Percentiles rank a stretch among this genome's conserved stretches.
Evolutionary conservation across 225 moss, liverwort and hornwort genomes (phyloP).

Genomic region (Polytrichum formosum): DNA sequence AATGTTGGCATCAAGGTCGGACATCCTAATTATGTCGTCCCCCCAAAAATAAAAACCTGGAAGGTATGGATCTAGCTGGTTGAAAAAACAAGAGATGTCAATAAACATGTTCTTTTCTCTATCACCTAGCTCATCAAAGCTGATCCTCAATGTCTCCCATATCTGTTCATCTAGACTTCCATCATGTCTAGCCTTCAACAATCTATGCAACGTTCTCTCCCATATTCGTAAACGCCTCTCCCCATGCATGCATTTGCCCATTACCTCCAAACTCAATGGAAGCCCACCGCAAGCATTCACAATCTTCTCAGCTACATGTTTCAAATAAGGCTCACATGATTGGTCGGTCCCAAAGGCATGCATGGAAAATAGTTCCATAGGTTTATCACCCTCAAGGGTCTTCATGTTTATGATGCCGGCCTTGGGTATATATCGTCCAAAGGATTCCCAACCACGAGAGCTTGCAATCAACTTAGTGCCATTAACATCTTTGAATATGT

Average conservation of each 20-base stretch:
- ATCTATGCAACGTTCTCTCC: no score
- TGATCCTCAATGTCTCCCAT: constrained; percentile 4
- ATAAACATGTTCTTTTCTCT: constrained; percentile 1
- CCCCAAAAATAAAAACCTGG: no score
- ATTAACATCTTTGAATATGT: neutral
- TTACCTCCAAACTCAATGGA: no score
- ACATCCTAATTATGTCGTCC: neutral
- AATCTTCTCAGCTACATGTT: no score
- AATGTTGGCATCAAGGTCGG: neutral
- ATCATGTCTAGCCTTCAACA: no score
- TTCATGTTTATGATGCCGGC: neutral
- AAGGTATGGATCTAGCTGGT: neutral
- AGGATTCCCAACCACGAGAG: neutral
- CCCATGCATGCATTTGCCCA: no score
- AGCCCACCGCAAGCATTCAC: no score
- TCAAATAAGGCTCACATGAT: no score
- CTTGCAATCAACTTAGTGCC: neutral
- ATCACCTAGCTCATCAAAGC: constrained; percentile 5
- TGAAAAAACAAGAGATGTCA: constrained; percentile 3
- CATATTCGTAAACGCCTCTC: no score
- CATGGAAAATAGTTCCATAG: neutral
- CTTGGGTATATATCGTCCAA: neutral
- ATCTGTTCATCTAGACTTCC: neutral
- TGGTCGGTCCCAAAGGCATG: no score
- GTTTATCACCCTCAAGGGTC: neutral